Evolutionary conservation across 1,139 yeast species (phyloP).

Genomic region (Oligophagozyma castellii): DNA sequence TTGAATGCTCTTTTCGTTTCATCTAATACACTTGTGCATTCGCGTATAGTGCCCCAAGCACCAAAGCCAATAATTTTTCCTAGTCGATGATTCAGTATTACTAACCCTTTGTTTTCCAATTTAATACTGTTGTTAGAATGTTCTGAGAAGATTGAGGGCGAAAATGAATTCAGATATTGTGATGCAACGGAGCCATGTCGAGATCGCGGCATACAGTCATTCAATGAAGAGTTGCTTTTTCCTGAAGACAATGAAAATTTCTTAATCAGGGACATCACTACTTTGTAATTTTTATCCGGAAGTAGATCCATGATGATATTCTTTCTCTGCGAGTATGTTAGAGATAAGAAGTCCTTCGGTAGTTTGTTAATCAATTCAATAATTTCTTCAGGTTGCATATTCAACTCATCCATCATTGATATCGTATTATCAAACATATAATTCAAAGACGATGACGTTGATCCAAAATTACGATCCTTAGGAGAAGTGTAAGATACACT

Average conservation of each 20-base stretch:
- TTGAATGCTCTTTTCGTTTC: conserved; percentile 58
- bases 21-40: conserved; percentile 34
- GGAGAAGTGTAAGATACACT: conserved; percentile 2
- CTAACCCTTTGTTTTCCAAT: conserved; percentile 47
- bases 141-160: conserved; percentile 19
- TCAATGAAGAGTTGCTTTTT: conserved; percentile 15
- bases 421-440: conserved; percentile 7
- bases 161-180: conserved; percentile 27
- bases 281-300: conserved; percentile 36
- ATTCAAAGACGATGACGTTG: conserved; percentile 11
- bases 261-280: conserved; percentile 23
- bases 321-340: conserved; percentile 60
- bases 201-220: conserved; percentile 7
- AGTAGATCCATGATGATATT: conserved; percentile 41
- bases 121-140: conserved; percentile 4
- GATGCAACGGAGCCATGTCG: conserved; percentile 29
- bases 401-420: conserved; percentile 7
- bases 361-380: conserved; percentile 25
- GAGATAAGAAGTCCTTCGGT: conserved; percentile 47
- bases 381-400: conserved; percentile 16
- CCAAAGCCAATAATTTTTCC: conserved; percentile 84
- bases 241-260: conserved; percentile 16
- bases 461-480: conserved; percentile 5
- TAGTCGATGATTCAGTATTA: conserved; percentile 42
- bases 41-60: conserved; percentile 85